Conservation (phyloP, 345 rosid genomes). For the Moringa oleifera region DNA sequence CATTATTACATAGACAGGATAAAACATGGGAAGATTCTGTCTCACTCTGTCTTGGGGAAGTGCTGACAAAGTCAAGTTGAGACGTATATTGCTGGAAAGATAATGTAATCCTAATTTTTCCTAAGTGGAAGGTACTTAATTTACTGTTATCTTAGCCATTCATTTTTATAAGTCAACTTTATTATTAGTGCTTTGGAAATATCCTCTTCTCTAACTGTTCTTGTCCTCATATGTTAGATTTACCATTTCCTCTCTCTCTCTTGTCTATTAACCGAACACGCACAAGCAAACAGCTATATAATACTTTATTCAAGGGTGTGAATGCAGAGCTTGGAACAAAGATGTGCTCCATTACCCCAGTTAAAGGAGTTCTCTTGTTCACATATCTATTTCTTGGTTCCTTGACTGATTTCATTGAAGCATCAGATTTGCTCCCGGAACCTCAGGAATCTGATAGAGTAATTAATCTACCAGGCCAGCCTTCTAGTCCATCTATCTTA, state of each 20-base stretch:
- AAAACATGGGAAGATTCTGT: too few relatives aligned
- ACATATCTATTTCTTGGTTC: conserved; percentile 12
- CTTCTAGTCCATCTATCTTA: conserved; percentile 31
- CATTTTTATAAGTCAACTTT: neutral
- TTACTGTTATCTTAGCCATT: conserved; percentile 8
- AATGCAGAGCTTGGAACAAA: too few relatives aligned
- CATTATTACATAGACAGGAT: too few relatives aligned
- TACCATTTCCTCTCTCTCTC: too few relatives aligned
- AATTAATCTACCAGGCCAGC: conserved; percentile 49
- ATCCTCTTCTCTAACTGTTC: too few relatives aligned
- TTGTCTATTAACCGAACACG: too few relatives aligned
- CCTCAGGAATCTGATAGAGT: conserved; percentile 39
- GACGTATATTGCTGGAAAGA: neutral
- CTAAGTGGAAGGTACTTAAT: neutral
- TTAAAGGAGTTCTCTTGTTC: neutral
- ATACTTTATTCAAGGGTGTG: too few relatives aligned
- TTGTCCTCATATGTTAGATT: too few relatives aligned
- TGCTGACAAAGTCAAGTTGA: neutral
- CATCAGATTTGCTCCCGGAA: conserved; percentile 3
- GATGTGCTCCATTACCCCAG: conserved; percentile 3
- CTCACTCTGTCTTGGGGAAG: neutral
- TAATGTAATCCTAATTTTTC: neutral
- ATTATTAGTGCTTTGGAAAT: too few relatives aligned
- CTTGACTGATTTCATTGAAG: conserved; percentile 16
- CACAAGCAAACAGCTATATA: too few relatives aligned